A percentile compares a stretch with the other conserved stretches of the same genome.
Evolutionary conservation across 768 basidiomycete genomes (phyloP).

Genomic region (Sistotremastrum suecicum): DNA sequence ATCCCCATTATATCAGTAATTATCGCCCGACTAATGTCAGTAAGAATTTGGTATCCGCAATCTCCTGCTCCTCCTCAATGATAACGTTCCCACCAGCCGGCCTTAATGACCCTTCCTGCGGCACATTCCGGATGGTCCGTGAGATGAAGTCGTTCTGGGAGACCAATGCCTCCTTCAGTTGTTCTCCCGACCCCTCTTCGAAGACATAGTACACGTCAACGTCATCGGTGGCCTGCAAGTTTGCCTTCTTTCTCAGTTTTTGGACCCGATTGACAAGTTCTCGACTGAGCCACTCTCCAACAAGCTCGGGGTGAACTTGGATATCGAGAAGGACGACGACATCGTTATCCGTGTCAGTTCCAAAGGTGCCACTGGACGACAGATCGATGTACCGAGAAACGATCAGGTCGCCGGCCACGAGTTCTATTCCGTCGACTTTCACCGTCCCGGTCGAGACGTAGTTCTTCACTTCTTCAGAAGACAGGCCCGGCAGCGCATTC

Average conservation of each 20-base stretch:
- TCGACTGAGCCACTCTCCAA: slow-evolving; percentile 77
- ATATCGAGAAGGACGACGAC: slow-evolving; percentile 91
- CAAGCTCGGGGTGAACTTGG: slow-evolving; percentile 73
- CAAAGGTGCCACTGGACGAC: slow-evolving; percentile 50
- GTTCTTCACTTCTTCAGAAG: slow-evolving; percentile 70
- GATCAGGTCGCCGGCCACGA: slow-evolving; percentile 80
- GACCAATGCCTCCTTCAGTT: slow-evolving; percentile 47
- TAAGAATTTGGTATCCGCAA: slow-evolving; percentile 64
- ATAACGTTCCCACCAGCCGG: slow-evolving; percentile 36
- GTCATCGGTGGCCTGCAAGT: slow-evolving; percentile 89
- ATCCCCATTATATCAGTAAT: background rate
- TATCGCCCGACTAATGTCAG: slow-evolving; percentile 50
- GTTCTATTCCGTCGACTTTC: slow-evolving; percentile 77
- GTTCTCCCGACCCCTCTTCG: slow-evolving; percentile 49
- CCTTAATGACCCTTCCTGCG: slow-evolving; percentile 41
- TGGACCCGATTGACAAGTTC: slow-evolving; percentile 90
- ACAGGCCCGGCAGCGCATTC: slow-evolving; percentile 65
- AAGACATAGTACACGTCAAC: slow-evolving; percentile 79
- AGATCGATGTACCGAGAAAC: slow-evolving; percentile 87
- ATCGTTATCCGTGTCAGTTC: slow-evolving; percentile 71
- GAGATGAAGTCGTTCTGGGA: slow-evolving; percentile 56
- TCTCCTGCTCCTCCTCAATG: slow-evolving; percentile 79
- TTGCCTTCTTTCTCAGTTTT: slow-evolving; percentile 89
- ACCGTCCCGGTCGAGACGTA: slow-evolving; percentile 68
- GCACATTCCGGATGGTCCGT: slow-evolving; percentile 62